These are phyloP conservation scores for Aspergillus fijiensis DNA, from an alignment of 2,329 filamentous ascomycete genomes.

Conservation along the genomic window DNA sequence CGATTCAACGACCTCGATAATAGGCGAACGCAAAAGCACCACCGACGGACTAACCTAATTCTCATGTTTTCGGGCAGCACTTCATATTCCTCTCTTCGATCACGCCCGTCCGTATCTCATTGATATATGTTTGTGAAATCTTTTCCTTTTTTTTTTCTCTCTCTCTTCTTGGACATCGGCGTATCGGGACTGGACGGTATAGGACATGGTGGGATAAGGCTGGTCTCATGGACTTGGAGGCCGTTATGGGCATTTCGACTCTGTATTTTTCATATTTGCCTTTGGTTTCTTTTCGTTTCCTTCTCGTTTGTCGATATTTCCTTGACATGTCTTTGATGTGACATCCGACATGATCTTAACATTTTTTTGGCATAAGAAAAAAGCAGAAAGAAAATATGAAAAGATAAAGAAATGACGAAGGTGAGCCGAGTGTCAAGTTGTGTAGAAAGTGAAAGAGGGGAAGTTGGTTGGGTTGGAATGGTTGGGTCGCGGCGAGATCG, in stretches of 20 bases:
- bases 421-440: too few relatives aligned
- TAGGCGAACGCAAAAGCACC: not conserved
- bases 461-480: too few relatives aligned
- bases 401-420: not conserved
- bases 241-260: not conserved
- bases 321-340: not conserved
- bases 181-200: constrained; percentile 2
- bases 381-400: not conserved
- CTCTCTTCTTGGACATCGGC: not conserved
- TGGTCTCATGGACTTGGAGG: not conserved
- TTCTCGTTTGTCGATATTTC: constrained; percentile 1
- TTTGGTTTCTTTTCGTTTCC: constrained; percentile 1
- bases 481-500: too few relatives aligned
- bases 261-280: constrained; percentile 1
- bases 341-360: not conserved
- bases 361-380: not conserved
- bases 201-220: not conserved
- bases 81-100: not conserved
- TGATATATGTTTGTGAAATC: constrained; percentile 21
- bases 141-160: constrained; percentile 11
- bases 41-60: not conserved
- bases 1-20: not conserved
- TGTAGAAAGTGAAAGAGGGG: too few relatives aligned
- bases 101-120: constrained; percentile 7
- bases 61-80: not conserved